Base-by-base conservation (phyloP, 2,329 filamentous ascomycete species). In the Fusarium sulawesiense region DNA sequence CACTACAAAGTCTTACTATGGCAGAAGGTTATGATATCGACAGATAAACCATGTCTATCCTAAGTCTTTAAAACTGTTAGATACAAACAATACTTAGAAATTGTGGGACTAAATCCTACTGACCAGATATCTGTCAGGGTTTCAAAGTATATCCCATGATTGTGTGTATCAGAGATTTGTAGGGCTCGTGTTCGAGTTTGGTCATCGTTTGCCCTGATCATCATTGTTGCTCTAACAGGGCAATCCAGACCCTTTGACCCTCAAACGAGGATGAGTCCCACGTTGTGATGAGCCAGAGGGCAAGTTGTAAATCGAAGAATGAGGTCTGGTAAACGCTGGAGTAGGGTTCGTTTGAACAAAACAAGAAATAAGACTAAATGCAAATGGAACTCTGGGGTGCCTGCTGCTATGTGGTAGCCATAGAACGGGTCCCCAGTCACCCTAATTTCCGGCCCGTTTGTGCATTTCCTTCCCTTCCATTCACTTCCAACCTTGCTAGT, bases 371-470 rank as follows among this genome's bases (percentile, higher is more conserved):
- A 29, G 7, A 2, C 27, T 29, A 5, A 29, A 29, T 29, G 27
- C 27, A 29, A 29, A 29, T 29, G 27, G 27, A 11, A 12, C 27
- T 6, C 4, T 5, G 1, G 27, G 11, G 4, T 29, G 27, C 27
- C 1, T 18, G 16, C 6, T 37, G 1, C 5, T 5, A 37, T 37
- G 16, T 18, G 10, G 3, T 3, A 37, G 9, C 5, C 32, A 2
- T 9, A 37, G 16, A 34, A 34, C 4, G 32, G 14, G 32, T 34
- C 32, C 32, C 32, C 32, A 18, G 9, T 37, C 32, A 37, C 32
- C 16, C 16, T n/a, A 37, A 37, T 37, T 37, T 37, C 32, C 32
- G 32, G 16, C 32, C 16, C 16, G 9, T 37, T 37, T 37, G 32
- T 37, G 16, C 32, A 5, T n/a, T 37, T 37, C 6, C 32, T 37